A percentile compares a stretch with the other conserved stretches of the same genome.
Conservation (phyloP, 169 alveolate species). For the Plasmodium reichenowi region DNA sequence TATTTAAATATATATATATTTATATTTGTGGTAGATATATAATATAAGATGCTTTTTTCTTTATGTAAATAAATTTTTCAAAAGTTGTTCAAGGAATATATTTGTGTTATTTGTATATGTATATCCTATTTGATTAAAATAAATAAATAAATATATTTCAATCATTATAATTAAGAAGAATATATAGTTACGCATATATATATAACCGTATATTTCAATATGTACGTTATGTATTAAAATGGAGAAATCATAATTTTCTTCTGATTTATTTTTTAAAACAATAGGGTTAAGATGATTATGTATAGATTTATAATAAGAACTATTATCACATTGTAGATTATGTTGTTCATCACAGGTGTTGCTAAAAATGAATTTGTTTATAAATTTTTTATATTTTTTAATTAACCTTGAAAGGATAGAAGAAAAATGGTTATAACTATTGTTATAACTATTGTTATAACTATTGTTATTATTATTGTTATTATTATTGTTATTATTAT, state of each 20-base stretch:
- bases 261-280: constrained; percentile 34
- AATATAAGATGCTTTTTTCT: neutral
- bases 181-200: constrained; percentile 43
- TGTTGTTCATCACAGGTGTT: neutral
- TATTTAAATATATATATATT: neutral
- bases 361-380: constrained; percentile 16
- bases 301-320: neutral
- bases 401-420: constrained; percentile 30
- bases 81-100: constrained; percentile 54
- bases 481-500: too few relatives aligned
- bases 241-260: constrained; percentile 59
- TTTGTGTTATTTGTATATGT: constrained; percentile 66
- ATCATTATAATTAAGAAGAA: constrained; percentile 53
- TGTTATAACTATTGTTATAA: too few relatives aligned
- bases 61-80: constrained; percentile 55
- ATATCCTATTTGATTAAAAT: constrained; percentile 36
- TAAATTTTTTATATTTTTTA: constrained; percentile 55
- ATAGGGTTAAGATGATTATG: constrained; percentile 43
- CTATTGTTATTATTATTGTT: too few relatives aligned
- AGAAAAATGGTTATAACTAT: neutral
- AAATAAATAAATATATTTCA: constrained; percentile 31
- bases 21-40: neutral
- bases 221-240: constrained; percentile 39
- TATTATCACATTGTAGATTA: neutral
- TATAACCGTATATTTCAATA: constrained; percentile 53